A percentile compares a stretch with the other conserved stretches of the same genome.
Evolutionary conservation across 2,329 filamentous ascomycete genomes (phyloP).

Genomic region (Diaporthe citrichinensis): DNA sequence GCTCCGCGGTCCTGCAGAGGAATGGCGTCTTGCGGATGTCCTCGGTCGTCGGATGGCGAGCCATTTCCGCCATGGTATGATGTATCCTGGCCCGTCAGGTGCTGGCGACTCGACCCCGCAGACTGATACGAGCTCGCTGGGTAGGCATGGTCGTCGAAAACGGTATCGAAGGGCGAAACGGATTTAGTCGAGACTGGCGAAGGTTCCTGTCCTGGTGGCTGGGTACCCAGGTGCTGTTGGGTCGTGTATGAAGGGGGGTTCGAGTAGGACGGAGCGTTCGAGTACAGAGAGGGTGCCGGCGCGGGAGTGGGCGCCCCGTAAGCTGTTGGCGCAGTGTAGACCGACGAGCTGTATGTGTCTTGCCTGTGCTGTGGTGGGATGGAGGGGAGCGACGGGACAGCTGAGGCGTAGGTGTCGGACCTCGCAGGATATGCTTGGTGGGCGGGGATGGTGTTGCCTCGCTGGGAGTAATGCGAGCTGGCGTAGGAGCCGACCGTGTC

Average conservation of each 20-base stretch:
- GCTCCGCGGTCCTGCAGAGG: constrained; percentile 66
- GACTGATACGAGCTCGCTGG: constrained; percentile 63
- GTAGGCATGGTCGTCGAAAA: constrained; percentile 78
- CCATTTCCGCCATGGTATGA: constrained; percentile 67
- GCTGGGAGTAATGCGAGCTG: constrained; percentile 50
- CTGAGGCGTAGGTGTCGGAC: constrained; percentile 33
- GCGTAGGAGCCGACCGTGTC: constrained; percentile 30
- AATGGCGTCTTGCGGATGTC: constrained; percentile 61
- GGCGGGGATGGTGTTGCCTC: constrained; percentile 53
- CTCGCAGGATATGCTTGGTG: constrained; percentile 34
- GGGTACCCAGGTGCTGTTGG: constrained; percentile 52
- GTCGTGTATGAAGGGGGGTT: constrained; percentile 52
- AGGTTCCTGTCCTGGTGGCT: constrained; percentile 43
- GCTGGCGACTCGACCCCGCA: constrained; percentile 54
- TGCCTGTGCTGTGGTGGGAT: constrained; percentile 37
- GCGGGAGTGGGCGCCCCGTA: constrained; percentile 59
- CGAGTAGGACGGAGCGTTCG: constrained; percentile 50
- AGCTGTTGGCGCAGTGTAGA: constrained; percentile 53
- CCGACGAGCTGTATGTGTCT: constrained; percentile 38
- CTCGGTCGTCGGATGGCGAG: constrained; percentile 54
- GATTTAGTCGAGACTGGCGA: constrained; percentile 44
- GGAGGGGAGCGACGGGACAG: constrained; percentile 26
- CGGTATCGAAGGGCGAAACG: constrained; percentile 73
- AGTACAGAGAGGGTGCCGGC: constrained; percentile 49
- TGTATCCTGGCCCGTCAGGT: constrained; percentile 67